A percentile compares a stretch with the other conserved stretches of the same genome.
Conservation (phyloP, 202 grass and related monocot genomes). For the Digitaria exilis region DNA sequence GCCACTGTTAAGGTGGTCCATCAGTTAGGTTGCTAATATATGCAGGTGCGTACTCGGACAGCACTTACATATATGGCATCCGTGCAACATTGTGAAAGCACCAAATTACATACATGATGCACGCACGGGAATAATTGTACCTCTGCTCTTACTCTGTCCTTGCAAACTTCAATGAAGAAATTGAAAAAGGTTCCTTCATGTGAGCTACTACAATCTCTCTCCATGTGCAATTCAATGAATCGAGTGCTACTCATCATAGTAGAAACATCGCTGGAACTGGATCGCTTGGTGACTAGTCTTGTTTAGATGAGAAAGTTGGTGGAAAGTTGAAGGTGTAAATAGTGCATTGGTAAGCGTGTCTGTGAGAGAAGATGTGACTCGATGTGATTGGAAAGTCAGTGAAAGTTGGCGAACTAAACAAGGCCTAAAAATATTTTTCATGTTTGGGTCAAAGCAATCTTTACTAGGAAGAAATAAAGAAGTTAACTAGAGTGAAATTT, state of each 20-base stretch:
- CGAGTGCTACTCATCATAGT: background rate
- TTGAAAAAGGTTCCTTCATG: slow-evolving; percentile 10
- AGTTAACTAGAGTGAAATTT: background rate
- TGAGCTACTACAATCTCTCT: background rate
- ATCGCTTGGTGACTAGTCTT: background rate
- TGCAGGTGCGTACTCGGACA: background rate
- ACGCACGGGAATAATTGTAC: background rate
- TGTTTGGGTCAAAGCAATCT: background rate
- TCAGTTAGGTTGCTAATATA: background rate
- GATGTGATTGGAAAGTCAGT: too few species aligned
- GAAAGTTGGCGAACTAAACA: too few species aligned
- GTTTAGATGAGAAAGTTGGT: too few species aligned
- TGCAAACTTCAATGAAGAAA: background rate
- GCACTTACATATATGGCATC: slow-evolving; percentile 17
- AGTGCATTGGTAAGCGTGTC: too few species aligned
- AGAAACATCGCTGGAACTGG: too few species aligned
- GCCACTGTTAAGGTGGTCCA: slow-evolving; percentile 47
- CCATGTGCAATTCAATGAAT: background rate
- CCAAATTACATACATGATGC: slow-evolving; percentile 31
- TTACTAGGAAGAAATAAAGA: background rate
- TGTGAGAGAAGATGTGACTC: too few species aligned
- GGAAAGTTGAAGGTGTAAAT: too few species aligned
- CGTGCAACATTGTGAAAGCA: slow-evolving; percentile 3
- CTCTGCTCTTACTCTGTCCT: background rate
- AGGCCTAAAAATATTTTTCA: too few species aligned